phyloP scores from a whole-genome alignment of 106 monocot species.

The Posidonia australis region DNA sequence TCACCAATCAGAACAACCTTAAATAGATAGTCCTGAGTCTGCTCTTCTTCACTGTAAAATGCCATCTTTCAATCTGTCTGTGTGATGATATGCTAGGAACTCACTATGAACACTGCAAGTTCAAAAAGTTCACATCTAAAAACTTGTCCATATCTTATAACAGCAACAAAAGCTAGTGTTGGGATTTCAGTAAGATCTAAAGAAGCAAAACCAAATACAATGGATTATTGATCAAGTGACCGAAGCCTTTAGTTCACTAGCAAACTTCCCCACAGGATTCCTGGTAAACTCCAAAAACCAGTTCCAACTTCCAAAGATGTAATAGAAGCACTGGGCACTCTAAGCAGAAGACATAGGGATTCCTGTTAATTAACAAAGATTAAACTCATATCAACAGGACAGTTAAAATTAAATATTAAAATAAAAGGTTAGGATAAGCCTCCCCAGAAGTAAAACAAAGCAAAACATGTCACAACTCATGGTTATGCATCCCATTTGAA shows the following conservation, averaged over 20 bases:
- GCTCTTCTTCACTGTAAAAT: slow-evolving; percentile 23
- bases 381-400: no score
- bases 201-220: background rate
- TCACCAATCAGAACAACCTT: slow-evolving; percentile 40
- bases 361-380: no score
- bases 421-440: no score
- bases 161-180: background rate
- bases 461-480: no score
- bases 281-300: no score
- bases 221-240: background rate
- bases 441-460: no score
- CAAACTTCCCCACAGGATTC: background rate
- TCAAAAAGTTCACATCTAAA: background rate
- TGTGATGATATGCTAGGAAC: background rate
- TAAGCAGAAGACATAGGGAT: no score
- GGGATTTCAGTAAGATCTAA: background rate
- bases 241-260: background rate
- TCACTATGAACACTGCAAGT: slow-evolving; percentile 12
- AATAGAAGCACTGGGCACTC: no score
- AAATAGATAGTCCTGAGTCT: slow-evolving; percentile 35
- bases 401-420: no score
- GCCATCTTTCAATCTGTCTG: slow-evolving; percentile 15
- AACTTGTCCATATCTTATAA: background rate
- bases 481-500: no score
- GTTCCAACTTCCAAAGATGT: no score